Base-by-base conservation (phyloP, 2,329 filamentous ascomycete genomes). In the Sclerotinia minor region DNA sequence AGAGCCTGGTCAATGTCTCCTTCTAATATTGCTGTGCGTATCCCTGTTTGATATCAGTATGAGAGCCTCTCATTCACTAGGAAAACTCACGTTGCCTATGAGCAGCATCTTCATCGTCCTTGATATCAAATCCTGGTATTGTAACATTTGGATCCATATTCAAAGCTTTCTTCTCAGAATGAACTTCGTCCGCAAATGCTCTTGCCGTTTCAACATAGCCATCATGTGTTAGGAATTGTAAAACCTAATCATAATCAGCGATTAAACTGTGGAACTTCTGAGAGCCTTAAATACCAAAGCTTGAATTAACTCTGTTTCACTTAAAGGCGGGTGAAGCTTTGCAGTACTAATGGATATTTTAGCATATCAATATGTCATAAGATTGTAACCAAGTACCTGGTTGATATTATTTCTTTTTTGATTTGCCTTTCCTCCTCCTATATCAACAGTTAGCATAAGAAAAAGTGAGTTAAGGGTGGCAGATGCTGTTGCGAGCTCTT, bases 121-220 rank as follows among this genome's bases (percentile, higher is more conserved):
- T 88, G 6, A 91, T 84, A 74, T 88, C 88, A 70, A 91, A 84
- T 58, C 82, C 86, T 74, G 81, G 83, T 69, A 86, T 80, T n/a
- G 81, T 78, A 41, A 82, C 77, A 59, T 79, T 78, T 49, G 85
- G 79, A 67, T 87, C 85, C 54, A 86, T 82, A 70, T 85, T 85
- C 67, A 97, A 80, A 11, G 91, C 88, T 74, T 85, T 82, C 73
- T 91, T 89, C 77, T 97, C 92, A 21, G 85, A 81, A 65, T 87
- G 85, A 35, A 96, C 87, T 75, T 98, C 94, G 73, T 90, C 84
- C 4, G 91, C 88, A 81, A 99, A 98, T 0, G 92, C 92, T 71
- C 89, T 87, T 11, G 94, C 94, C 0, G 94, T 97, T 72, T 97
- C 94, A 9, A 97, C 90, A 73, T 97, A 98, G 69, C 95, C 95